phyloP scores from a whole-genome alignment of 495 filamentous ascomycete species.

The Hypoxylon lienhwacheense region DNA sequence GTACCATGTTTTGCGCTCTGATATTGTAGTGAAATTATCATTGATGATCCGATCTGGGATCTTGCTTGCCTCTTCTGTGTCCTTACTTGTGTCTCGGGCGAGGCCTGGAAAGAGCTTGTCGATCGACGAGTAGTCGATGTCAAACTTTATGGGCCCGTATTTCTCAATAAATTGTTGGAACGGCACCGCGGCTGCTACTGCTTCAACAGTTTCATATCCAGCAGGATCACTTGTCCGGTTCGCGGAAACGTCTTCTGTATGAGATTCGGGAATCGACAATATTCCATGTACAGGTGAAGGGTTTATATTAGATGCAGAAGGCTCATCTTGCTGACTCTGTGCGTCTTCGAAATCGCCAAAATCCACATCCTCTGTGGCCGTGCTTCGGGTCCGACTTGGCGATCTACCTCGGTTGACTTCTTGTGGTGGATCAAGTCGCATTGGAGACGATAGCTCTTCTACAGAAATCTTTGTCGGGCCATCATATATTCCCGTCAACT shows the following conservation, averaged over 20 bases:
- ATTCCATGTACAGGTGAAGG: slow-evolving; percentile 3
- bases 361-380: slow-evolving; percentile 43
- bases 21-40: slow-evolving; percentile 53
- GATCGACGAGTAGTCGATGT: slow-evolving; percentile 46
- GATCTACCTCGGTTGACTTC: slow-evolving; percentile 9
- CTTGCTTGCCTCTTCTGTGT: slow-evolving; percentile 12
- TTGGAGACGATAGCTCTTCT: slow-evolving; percentile 34
- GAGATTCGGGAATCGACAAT: slow-evolving; percentile 24
- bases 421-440: slow-evolving; percentile 22
- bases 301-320: slow-evolving; percentile 12
- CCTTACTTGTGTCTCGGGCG: background rate
- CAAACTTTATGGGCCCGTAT: slow-evolving; percentile 40
- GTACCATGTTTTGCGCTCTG: slow-evolving; percentile 66
- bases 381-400: slow-evolving; percentile 9
- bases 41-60: slow-evolving; percentile 44
- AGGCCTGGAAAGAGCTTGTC: slow-evolving; percentile 48
- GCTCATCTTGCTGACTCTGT: slow-evolving; percentile 37
- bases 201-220: background rate
- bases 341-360: slow-evolving; percentile 59
- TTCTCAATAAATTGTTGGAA: slow-evolving; percentile 32
- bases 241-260: background rate
- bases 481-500: slow-evolving; percentile 53
- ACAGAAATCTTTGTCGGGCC: slow-evolving; percentile 44
- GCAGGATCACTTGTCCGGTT: background rate
- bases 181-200: slow-evolving; percentile 1